Conservation (phyloP, 768 basidiomycete genomes). For the Ramaria sp. region DNA sequence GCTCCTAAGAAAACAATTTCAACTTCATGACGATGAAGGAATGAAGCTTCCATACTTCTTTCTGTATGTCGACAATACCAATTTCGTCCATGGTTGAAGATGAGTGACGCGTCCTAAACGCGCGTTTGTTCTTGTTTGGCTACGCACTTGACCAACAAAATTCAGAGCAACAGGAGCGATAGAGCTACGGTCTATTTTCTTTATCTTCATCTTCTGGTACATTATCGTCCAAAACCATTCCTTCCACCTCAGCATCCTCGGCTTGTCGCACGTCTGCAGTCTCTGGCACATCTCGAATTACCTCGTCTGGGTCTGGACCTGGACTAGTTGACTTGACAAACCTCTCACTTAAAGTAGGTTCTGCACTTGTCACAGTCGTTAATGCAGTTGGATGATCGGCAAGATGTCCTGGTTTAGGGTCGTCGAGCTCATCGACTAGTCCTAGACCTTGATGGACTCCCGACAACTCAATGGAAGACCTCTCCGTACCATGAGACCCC, state of each 20-base stretch:
- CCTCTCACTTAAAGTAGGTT: slow-evolving; percentile 9
- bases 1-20: slow-evolving; percentile 44
- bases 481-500: slow-evolving; percentile 10
- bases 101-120: slow-evolving; percentile 10
- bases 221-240: slow-evolving; percentile 15
- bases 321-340: slow-evolving; percentile 12
- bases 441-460: slow-evolving; percentile 32
- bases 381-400: slow-evolving; percentile 70
- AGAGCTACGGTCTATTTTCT: slow-evolving; percentile 1
- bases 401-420: slow-evolving; percentile 75
- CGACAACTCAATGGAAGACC: not conserved
- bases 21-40: not conserved
- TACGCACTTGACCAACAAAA: not conserved
- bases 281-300: not conserved
- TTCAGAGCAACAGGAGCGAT: too few relatives aligned
- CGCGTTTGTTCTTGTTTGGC: slow-evolving; percentile 21
- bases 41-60: slow-evolving; percentile 37
- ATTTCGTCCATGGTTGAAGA: slow-evolving; percentile 67
- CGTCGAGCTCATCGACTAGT: slow-evolving; percentile 77
- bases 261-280: slow-evolving; percentile 1
- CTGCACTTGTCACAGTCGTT: slow-evolving; percentile 19
- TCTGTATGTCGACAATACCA: slow-evolving; percentile 66
- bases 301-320: slow-evolving; percentile 1
- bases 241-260: slow-evolving; percentile 14
- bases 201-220: slow-evolving; percentile 10